phyloP scores from a whole-genome alignment of 2,329 filamentous ascomycete species.

The Calonectria pauciramosa region DNA sequence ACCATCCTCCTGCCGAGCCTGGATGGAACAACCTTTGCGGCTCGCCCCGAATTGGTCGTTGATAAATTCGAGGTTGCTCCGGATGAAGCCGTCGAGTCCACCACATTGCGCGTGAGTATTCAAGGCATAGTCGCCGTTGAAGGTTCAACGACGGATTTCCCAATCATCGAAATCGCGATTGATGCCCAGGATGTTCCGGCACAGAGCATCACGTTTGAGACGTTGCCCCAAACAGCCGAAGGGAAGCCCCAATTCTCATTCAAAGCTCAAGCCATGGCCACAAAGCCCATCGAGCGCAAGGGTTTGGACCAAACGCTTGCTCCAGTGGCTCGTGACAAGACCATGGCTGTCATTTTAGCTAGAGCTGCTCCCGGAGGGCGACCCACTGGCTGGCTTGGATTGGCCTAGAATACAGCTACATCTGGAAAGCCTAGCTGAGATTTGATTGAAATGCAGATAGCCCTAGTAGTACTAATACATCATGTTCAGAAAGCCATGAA shows the following conservation, averaged over 20 bases:
- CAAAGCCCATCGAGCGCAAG: conserved; percentile 7
- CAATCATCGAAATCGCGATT: conserved; percentile 12
- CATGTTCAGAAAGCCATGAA: too few species aligned
- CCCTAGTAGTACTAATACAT: too few species aligned
- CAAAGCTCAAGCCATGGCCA: background rate
- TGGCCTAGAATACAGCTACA: background rate
- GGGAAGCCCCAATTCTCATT: background rate
- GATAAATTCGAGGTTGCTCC: background rate
- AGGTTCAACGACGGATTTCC: background rate
- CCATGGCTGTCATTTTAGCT: conserved; percentile 20
- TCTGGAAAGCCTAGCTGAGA: background rate
- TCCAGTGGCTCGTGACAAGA: conserved; percentile 22
- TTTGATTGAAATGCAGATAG: too few species aligned
- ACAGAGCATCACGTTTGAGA: background rate
- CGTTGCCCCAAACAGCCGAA: background rate
- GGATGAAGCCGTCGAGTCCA: background rate
- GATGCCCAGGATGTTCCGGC: background rate
- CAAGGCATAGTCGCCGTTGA: background rate
- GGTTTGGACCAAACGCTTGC: conserved; percentile 9
- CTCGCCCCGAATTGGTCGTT: background rate
- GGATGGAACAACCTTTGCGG: background rate
- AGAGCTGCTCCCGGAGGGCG: background rate
- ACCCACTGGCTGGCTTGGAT: conserved; percentile 22
- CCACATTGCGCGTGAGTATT: background rate
- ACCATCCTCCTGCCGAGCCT: background rate